Evolutionary conservation across 495 filamentous ascomycete species (phyloP).

Genomic region (Tetracladium marchalianum): DNA sequence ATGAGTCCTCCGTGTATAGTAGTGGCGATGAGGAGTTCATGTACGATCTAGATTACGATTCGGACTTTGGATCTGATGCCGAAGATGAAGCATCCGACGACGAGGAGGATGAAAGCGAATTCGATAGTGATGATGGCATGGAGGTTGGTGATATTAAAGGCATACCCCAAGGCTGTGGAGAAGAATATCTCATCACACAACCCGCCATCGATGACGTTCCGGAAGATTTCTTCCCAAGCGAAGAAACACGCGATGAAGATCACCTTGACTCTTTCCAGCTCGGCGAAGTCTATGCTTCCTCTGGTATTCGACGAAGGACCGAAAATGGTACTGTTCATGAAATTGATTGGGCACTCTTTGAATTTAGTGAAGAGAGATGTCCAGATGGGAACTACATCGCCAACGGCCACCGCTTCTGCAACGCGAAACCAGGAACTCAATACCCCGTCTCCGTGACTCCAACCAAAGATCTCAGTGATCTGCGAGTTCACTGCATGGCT

Average conservation of each 20-base stretch:
- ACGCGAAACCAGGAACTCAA: conserved; percentile 1
- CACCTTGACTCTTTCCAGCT: conserved; percentile 67
- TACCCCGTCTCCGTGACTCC: conserved; percentile 12
- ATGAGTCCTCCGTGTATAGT: conserved; percentile 16
- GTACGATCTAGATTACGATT: conserved; percentile 20
- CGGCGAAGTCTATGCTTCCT: conserved; percentile 80
- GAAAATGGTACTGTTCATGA: conserved; percentile 67
- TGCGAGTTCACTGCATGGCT: conserved; percentile 82
- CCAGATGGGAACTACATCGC: conserved; percentile 57
- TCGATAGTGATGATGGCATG: conserved; percentile 15
- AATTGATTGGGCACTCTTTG: conserved; percentile 92
- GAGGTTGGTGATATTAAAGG: conserved; percentile 82
- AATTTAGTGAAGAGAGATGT: conserved; percentile 60
- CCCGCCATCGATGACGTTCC: conserved; percentile 80
- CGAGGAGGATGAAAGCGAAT: conserved; percentile 5
- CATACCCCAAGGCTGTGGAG: conserved; percentile 61
- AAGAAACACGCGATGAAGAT: conserved; percentile 55
- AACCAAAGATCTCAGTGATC: conserved; percentile 42
- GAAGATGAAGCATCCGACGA: conserved; percentile 18
- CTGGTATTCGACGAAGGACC: conserved; percentile 64
- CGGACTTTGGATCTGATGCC: conserved; percentile 6
- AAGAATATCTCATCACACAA: conserved; percentile 67
- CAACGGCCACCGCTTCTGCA: conserved; percentile 26
- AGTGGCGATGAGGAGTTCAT: conserved; percentile 20
- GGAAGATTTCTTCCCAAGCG: conserved; percentile 60